A percentile compares a stretch with the other conserved stretches of the same genome.
phyloP scores from a whole-genome alignment of 129 eudicot genomes.

The Helianthus tuberosus region DNA sequence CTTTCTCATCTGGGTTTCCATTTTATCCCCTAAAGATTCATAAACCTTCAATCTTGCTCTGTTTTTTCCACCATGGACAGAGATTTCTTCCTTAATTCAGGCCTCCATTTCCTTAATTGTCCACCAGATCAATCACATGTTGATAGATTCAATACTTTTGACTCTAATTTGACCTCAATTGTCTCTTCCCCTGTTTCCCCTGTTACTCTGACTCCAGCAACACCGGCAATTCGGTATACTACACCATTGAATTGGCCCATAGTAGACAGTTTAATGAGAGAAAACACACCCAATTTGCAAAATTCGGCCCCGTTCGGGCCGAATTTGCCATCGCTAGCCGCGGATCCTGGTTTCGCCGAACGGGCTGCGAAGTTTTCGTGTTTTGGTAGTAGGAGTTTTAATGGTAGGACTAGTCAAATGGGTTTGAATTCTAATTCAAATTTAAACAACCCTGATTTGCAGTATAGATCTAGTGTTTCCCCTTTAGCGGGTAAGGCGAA shows the following conservation, averaged over 20 bases:
- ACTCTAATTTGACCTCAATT: slow-evolving; percentile 60
- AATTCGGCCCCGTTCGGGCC: slow-evolving; percentile 39
- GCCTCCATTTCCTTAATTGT: slow-evolving; percentile 44
- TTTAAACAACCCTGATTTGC: slow-evolving; percentile 34
- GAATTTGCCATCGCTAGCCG: slow-evolving; percentile 51
- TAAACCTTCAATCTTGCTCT: slow-evolving; percentile 19
- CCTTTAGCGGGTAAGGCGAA: slow-evolving; percentile 37
- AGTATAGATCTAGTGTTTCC: slow-evolving; percentile 42
- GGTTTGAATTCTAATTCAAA: slow-evolving; percentile 29
- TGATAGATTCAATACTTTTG: slow-evolving; percentile 47
- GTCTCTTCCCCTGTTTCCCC: slow-evolving; percentile 57
- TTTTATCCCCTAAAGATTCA: neutral
- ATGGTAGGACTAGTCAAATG: slow-evolving; percentile 56
- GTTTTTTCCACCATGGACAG: slow-evolving; percentile 51
- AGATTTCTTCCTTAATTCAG: slow-evolving; percentile 56
- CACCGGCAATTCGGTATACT: neutral
- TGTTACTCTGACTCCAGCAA: neutral
- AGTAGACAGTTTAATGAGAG: slow-evolving; percentile 41
- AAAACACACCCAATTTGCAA: slow-evolving; percentile 42
- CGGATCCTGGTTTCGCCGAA: slow-evolving; percentile 90
- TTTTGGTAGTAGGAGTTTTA: slow-evolving; percentile 85
- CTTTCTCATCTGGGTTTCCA: slow-evolving; percentile 28
- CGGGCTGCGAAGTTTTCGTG: slow-evolving; percentile 93
- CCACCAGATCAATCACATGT: slow-evolving; percentile 33
- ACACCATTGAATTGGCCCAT: slow-evolving; percentile 35